Base-by-base conservation (phyloP, 495 filamentous ascomycete species). In the Xylaria sp. region DNA sequence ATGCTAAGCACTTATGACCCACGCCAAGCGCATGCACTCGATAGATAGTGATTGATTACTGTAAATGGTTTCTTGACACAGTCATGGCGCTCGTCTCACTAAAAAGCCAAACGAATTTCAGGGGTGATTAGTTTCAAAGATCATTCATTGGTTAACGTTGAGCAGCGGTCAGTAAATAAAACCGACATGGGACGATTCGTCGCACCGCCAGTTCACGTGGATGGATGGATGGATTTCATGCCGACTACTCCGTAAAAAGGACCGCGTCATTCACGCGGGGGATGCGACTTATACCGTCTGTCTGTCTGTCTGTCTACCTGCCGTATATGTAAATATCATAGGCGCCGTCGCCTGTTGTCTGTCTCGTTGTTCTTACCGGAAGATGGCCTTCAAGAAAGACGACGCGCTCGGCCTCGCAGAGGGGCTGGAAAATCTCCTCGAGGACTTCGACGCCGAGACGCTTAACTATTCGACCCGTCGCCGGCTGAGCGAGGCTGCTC, bases 401-500 rank as follows among this genome's bases (percentile, higher is more conserved):
- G 66, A 72, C 17, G 65, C 43, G 14, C 26, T 68, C 11, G 14
- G 58, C 17, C 48, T 72, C 24, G 66, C 64, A 11, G 71, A 72
- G 43, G 43, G 61, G 35, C 55, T 72, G 0, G 71, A 72, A 41
- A 63, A 15, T 15, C 58, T 72, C 21, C 46, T 69, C 31, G 57
- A 69, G 15, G 48, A 61, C 57, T 72, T 66, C 46, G 43, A 69
- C 57, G 61, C 64, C 35, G 66, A 44, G 31, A 69, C 65, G 31
- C 65, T 69, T 43, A 65, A 62, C 26, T 40, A 69, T 37, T 48
- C 55, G 1, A 62, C 67, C 26, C 71, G 71, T 5, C 71, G 66
- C 29, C 37, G 67, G 46, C 35, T 73, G 24, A 68, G 71, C 9
- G 71, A 73, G 62, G 71, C 71, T 7, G 71, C 65, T 29, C 58